Evolutionary conservation across 768 basidiomycete species (phyloP).

Genomic region (Mycena galericulata): DNA sequence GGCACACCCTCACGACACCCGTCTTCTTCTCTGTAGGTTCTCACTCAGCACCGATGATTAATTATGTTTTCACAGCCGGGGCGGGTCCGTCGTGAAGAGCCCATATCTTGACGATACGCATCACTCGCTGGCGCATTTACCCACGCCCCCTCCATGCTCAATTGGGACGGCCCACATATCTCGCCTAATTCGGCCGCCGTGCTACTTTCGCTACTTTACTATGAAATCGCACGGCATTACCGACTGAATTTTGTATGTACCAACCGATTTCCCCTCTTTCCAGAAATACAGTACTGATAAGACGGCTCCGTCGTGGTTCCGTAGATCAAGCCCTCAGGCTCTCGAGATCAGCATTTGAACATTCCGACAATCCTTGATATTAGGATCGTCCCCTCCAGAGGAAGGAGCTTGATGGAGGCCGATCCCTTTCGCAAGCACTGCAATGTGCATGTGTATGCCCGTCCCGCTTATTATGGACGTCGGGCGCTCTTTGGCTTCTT

Average conservation of each 20-base stretch:
- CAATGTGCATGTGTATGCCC: not conserved
- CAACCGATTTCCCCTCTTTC: not conserved
- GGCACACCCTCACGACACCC: too few relatives aligned
- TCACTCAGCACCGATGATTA: constrained; percentile 12
- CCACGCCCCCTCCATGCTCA: not conserved
- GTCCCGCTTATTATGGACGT: not conserved
- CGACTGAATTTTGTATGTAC: not conserved
- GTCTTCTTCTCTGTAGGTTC: not conserved
- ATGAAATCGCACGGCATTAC: too few relatives aligned
- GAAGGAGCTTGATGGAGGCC: constrained; percentile 4
- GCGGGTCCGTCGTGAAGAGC: not conserved
- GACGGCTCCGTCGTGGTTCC: not conserved
- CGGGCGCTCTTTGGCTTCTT: constrained; percentile 1
- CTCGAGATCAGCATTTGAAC: not conserved
- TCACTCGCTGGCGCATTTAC: not conserved
- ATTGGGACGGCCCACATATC: not conserved
- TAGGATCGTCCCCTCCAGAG: constrained; percentile 19
- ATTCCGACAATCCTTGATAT: constrained; percentile 18
- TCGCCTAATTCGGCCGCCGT: too few relatives aligned
- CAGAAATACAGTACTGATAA: not conserved
- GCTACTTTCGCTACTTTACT: too few relatives aligned
- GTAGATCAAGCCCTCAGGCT: too few relatives aligned
- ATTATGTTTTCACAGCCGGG: not conserved
- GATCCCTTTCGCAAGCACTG: constrained; percentile 11
- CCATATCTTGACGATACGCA: constrained; percentile 9